Conservation (phyloP, 306 rosid species). For the Fragaria vesca region DNA sequence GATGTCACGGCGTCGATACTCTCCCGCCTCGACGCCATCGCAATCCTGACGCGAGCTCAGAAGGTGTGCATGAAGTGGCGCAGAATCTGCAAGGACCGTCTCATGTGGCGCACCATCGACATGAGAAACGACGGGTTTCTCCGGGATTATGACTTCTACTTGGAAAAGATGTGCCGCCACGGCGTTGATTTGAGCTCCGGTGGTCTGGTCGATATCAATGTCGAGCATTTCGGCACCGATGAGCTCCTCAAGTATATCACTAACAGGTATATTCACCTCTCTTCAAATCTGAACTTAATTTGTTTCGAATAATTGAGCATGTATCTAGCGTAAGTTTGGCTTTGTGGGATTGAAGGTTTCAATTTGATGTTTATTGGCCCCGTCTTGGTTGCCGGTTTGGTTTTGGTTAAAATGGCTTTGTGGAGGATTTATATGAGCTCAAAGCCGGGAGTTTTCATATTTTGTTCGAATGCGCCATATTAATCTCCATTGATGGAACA, state of each 20-base stretch:
- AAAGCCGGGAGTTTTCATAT: no score
- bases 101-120: slow-evolving; percentile 27
- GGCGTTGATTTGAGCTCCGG: slow-evolving; percentile 50
- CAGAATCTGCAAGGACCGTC: slow-evolving; percentile 3
- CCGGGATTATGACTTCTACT: background rate
- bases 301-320: background rate
- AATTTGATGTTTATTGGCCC: no score
- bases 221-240: slow-evolving; percentile 37
- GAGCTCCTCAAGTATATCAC: background rate
- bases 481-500: no score
- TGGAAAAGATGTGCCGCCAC: slow-evolving; percentile 34
- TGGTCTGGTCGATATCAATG: slow-evolving; percentile 30
- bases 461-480: no score
- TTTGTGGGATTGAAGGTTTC: no score
- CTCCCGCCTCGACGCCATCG: background rate
- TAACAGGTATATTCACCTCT: background rate
- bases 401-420: no score
- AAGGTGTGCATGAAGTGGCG: background rate
- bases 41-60: background rate
- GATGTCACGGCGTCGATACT: background rate
- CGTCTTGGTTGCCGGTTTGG: no score
- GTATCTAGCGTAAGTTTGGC: background rate
- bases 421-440: no score
- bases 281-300: background rate
- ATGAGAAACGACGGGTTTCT: slow-evolving; percentile 26